Base-by-base conservation (phyloP, 495 filamentous ascomycete genomes). In the Talaromyces nanjingensis region DNA sequence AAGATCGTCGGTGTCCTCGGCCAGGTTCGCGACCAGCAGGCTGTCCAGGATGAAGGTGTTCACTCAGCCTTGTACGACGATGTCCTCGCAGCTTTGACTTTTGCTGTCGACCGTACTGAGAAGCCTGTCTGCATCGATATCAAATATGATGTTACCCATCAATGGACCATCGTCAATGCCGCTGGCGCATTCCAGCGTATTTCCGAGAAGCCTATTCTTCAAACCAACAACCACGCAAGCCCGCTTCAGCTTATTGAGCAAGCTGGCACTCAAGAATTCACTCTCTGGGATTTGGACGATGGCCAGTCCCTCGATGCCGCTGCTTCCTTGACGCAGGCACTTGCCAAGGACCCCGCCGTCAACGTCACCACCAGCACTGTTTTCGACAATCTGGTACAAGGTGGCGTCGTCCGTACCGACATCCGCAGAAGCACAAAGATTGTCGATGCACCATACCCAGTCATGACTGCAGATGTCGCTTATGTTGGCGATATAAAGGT, bases 261-360 rank as follows among this genome's bases (percentile, higher is more conserved):
- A 14, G 59, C 73, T 14, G 68, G 77, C 25, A 85, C 88, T 29
- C 81, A 90, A 70, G 90, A 98, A 69, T 98, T 92, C 79, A 85
- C 86, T 22, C 96, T 98, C 81, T 98, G 93, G 94, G 91, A 97
- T 72, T 74, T 89, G 18, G 94, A 96, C 66, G 85, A 85, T 71
- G 93, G 91, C 25, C 73, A 75, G 1, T 84, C 87, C 37, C 80
- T 77, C 49, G 79, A 81, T 58, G 87, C 91, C 27, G 84, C 91
- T 8, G 71, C 82, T 22, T 82, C 82, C 42, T 73, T 97, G 31
- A 87, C 88, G 47, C 86, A 86, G 67, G 78, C 94, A 4, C 79
- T 98, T 37, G 88, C 92, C 9, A 78, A 79, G 53, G 89, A 94
- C 70, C 88, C 87, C 0, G 78, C 87, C 1, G 89, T 76, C 74